These are phyloP conservation scores for Gigaspora rosea DNA, from an alignment of 192 early-diverging fungal species.

Conservation along the genomic window DNA sequence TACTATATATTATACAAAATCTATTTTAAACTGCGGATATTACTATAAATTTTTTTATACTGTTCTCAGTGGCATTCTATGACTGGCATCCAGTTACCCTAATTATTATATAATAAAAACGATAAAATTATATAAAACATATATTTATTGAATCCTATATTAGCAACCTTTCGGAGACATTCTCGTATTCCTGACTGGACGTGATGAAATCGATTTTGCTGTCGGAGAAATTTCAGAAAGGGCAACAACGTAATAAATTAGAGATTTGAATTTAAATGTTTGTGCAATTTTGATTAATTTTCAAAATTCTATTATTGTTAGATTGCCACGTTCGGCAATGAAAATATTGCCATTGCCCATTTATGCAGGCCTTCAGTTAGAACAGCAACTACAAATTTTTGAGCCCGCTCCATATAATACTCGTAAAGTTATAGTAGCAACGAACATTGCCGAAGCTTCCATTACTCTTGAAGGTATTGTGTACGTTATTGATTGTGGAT, in stretches of 20 bases:
- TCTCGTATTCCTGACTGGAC: constrained; percentile 70
- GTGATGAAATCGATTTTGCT: constrained; percentile 73
- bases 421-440: constrained; percentile 87
- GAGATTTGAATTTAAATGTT: no score
- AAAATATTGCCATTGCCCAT: constrained; percentile 61
- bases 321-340: constrained; percentile 39
- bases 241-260: constrained; percentile 46
- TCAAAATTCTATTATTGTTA: constrained; percentile 9
- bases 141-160: no score
- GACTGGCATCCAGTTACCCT: no score
- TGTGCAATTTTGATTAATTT: no score
- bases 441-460: constrained; percentile 88
- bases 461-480: constrained; percentile 76
- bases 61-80: no score
- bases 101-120: no score
- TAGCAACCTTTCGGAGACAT: constrained; percentile 68
- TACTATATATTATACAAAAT: no score
- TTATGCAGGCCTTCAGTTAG: constrained; percentile 70
- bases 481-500: constrained; percentile 79
- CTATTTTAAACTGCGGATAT: no score
- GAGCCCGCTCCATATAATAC: constrained; percentile 52
- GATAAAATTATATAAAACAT: no score
- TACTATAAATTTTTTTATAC: no score
- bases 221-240: constrained; percentile 62
- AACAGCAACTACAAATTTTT: constrained; percentile 69